Base-by-base conservation (phyloP, 352 stramenopile genomes). In the Phytopythium delawarense region DNA sequence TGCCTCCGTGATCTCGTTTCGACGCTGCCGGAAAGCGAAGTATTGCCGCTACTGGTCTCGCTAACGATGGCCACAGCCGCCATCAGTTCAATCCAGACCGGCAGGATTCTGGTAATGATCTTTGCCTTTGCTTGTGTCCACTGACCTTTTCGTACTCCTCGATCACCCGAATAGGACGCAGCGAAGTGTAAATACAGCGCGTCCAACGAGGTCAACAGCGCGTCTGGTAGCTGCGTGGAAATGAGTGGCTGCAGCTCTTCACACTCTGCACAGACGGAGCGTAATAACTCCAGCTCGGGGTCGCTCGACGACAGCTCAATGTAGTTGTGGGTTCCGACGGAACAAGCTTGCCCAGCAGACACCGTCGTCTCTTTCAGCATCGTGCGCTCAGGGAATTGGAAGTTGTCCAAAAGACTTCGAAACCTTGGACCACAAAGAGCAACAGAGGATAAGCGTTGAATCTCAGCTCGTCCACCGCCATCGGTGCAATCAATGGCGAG, bases 321-420 rank as follows among this genome's bases (percentile, higher is more conserved):
- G 37, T 62, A 84, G 59, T 74, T 78, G n/a, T 70, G 71, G 18
- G 74, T 64, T 18, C 59, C 58, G 20, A 25, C 54, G 32, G 65
- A 64, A 9, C 73, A 61, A 0, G 57, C 51, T 2, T 59, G 51
- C 7, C 62, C 54, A 15, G 54, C 49, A 21, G 55, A 62, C 12
- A 79, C 49, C 1, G 62, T 61, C 4, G 69, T 75, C 58, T 88
- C 72, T 57, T 88, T 88, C 20, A 90, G 67, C 2, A 71, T 69
- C 2, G 85, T 75, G 15, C 65, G 69, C 8, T 84, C 76, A 2
- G 80, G 80, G 4, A 59, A 60, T 37, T 88, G 61, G 51, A 88
- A 90, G 48, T 87, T 88, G 46, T 87, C 81, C 28, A 75, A 70
- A 21, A 90, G 70, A 56, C 67, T 63, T 13, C 59, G 51, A 48